These are phyloP conservation scores for Jaltomata sinuosa DNA, from an alignment of 257 asterid species.

Conservation along the genomic window DNA sequence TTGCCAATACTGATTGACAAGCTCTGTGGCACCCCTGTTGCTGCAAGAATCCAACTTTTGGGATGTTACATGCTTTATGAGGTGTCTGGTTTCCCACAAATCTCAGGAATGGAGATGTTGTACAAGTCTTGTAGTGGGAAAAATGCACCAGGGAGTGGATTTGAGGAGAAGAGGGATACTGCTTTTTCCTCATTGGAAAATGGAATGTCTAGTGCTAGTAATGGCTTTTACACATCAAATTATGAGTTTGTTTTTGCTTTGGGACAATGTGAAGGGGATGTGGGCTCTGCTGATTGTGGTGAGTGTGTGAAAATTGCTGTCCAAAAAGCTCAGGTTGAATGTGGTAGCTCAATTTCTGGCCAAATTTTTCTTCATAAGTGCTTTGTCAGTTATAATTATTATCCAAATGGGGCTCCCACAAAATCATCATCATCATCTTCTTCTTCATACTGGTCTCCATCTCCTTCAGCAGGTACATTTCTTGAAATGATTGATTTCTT, in stretches of 20 bases:
- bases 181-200: conserved; percentile 55
- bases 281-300: conserved; percentile 72
- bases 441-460: conserved; percentile 39
- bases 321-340: conserved; percentile 91
- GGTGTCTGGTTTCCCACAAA: conserved; percentile 71
- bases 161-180: conserved; percentile 78
- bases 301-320: conserved; percentile 84
- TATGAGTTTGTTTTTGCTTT: conserved; percentile 57
- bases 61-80: conserved; percentile 94
- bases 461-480: conserved; percentile 53
- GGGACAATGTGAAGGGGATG: conserved; percentile 97
- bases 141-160: conserved; percentile 67
- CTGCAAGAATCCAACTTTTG: conserved; percentile 82
- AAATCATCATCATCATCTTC: conserved; percentile 60
- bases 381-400: conserved; percentile 58
- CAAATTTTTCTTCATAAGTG: conserved; percentile 82
- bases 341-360: conserved; percentile 87
- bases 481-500: background rate
- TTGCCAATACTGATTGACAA: conserved; percentile 77
- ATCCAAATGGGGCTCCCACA: conserved; percentile 61
- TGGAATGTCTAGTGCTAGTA: conserved; percentile 40
- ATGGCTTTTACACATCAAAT: conserved; percentile 62
- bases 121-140: conserved; percentile 75
- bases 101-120: conserved; percentile 89
- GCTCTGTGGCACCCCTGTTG: conserved; percentile 75